phyloP scores from a whole-genome alignment of 176 grass and related monocot species.

The Phoenix roebelenii region DNA sequence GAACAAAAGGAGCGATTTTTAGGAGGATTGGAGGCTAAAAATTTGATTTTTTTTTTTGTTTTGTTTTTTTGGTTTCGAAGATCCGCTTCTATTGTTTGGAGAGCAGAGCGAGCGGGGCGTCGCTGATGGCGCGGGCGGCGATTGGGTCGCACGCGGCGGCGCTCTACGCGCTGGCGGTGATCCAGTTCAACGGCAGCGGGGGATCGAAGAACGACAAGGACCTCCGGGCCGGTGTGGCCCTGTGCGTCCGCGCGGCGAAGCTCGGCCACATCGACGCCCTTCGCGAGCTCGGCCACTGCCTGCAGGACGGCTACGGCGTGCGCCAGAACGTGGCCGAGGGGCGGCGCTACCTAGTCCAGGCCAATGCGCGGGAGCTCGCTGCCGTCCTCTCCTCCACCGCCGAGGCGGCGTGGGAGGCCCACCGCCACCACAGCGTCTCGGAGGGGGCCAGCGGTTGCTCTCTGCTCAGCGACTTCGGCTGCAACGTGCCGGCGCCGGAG shows the following conservation, averaged over 20 bases:
- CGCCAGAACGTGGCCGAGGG: slow-evolving; percentile 37
- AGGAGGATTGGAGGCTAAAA: background rate
- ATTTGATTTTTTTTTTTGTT: slow-evolving; percentile 7
- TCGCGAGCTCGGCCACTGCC: slow-evolving; percentile 71
- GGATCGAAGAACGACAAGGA: slow-evolving; percentile 40
- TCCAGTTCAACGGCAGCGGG: slow-evolving; percentile 75
- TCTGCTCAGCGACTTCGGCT: slow-evolving; percentile 23
- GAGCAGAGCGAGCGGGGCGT: slow-evolving; percentile 21
- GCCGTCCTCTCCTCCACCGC: slow-evolving; percentile 1
- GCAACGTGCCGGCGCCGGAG: slow-evolving; percentile 5
- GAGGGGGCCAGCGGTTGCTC: slow-evolving; percentile 4
- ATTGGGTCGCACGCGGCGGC: slow-evolving; percentile 30
- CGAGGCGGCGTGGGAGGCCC: too few species aligned
- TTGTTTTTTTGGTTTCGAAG: slow-evolving; percentile 16
- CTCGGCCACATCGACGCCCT: slow-evolving; percentile 58
- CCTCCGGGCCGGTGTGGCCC: slow-evolving; percentile 39
- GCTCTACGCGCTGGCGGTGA: slow-evolving; percentile 55
- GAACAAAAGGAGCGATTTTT: background rate
- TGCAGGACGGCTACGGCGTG: slow-evolving; percentile 60
- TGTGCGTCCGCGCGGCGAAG: slow-evolving; percentile 49
- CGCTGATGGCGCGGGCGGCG: slow-evolving; percentile 47
- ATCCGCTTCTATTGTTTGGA: slow-evolving; percentile 59
- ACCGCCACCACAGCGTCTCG: background rate
- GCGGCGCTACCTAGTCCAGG: slow-evolving; percentile 45
- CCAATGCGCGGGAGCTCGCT: slow-evolving; percentile 34